phyloP scores from a whole-genome alignment of 202 grass and related monocot species.

The Zoysia matrella region DNA sequence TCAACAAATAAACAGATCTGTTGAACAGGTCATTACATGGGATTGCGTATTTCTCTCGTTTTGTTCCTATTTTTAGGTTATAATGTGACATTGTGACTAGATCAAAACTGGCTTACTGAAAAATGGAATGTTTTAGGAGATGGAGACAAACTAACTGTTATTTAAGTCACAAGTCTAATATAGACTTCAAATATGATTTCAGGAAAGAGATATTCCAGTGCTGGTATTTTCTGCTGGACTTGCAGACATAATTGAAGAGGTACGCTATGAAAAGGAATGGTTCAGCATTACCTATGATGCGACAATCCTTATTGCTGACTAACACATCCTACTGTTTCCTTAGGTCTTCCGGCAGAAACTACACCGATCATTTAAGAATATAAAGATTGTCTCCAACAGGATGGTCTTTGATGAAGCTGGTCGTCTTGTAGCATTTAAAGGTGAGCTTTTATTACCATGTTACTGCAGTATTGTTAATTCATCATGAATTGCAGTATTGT shows the following conservation, averaged over 20 bases:
- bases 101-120: not conserved
- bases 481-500: not conserved
- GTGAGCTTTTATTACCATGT: conserved; percentile 33
- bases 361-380: conserved; percentile 82
- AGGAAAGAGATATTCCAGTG: conserved; percentile 86
- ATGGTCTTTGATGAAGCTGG: conserved; percentile 91
- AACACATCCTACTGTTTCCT: not conserved
- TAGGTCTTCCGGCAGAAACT: conserved; percentile 96
- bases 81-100: conserved; percentile 34
- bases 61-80: conserved; percentile 6
- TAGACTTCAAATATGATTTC: conserved; percentile 37
- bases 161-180: conserved; percentile 31
- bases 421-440: conserved; percentile 87
- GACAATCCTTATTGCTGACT: conserved; percentile 27
- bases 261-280: conserved; percentile 34
- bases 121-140: not conserved
- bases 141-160: conserved; percentile 9
- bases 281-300: not conserved
- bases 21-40: conserved; percentile 10
- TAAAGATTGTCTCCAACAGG: conserved; percentile 90
- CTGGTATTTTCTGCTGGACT: conserved; percentile 98
- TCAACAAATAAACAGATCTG: not conserved
- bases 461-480: not conserved
- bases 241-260: conserved; percentile 96
- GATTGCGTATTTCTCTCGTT: conserved; percentile 20